Conservation (phyloP, 768 basidiomycete species). For the Mycena leptocephala region DNA sequence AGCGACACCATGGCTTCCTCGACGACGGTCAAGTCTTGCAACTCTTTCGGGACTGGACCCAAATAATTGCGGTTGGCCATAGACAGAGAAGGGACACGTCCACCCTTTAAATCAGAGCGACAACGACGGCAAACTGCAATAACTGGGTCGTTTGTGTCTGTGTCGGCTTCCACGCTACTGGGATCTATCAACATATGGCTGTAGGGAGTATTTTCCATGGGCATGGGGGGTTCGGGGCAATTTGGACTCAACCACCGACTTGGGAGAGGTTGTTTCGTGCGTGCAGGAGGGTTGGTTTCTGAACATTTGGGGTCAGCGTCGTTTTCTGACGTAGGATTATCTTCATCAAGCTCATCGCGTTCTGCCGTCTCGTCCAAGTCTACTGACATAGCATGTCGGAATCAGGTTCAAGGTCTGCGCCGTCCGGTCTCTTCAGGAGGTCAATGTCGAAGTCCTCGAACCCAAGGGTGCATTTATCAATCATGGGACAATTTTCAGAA, state of each 20-base stretch:
- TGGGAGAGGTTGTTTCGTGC: no score
- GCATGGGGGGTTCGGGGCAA: background rate
- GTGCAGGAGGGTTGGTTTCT: no score
- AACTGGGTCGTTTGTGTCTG: background rate
- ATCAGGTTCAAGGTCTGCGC: no score
- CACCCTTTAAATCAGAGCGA: background rate
- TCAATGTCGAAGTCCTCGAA: background rate
- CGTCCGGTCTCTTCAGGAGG: background rate
- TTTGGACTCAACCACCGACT: background rate
- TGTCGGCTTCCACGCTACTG: background rate
- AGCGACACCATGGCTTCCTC: conserved; percentile 44
- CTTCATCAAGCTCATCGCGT: background rate
- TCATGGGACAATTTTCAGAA: background rate
- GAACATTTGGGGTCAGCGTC: no score
- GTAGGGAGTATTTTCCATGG: background rate
- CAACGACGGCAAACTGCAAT: background rate
- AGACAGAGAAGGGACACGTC: background rate
- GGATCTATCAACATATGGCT: background rate
- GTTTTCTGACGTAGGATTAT: no score
- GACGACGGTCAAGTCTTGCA: conserved; percentile 29
- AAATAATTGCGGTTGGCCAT: background rate
- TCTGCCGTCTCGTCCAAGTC: background rate
- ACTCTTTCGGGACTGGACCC: background rate
- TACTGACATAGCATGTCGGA: background rate
- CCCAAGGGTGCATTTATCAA: background rate